Evolutionary conservation across 2,329 filamentous ascomycete genomes (phyloP).

Genomic region (Cryphonectria nitschkei): DNA sequence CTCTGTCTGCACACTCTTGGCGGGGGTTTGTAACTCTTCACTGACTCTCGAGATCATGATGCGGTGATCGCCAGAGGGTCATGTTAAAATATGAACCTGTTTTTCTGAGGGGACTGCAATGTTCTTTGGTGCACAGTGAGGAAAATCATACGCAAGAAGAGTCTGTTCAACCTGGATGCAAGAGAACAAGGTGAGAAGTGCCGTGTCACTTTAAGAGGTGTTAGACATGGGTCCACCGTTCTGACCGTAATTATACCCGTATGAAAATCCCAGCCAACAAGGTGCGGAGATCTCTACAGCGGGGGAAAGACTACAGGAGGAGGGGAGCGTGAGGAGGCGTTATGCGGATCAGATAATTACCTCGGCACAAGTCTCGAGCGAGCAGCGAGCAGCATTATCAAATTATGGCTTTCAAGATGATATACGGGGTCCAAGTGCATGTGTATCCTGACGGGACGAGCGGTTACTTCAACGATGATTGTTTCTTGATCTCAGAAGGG

Average conservation of each 20-base stretch:
- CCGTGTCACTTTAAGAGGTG: neutral
- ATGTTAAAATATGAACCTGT: slow-evolving; percentile 5
- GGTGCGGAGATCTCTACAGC: slow-evolving; percentile 4
- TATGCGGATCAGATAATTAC: neutral
- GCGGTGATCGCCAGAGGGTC: slow-evolving; percentile 24
- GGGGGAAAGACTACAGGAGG: slow-evolving; percentile 1
- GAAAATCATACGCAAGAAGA: neutral
- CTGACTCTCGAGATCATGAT: slow-evolving; percentile 22
- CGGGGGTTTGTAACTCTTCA: neutral
- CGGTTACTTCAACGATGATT: no score
- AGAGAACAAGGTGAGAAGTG: neutral
- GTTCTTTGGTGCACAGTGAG: neutral
- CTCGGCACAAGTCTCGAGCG: neutral
- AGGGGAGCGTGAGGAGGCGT: neutral
- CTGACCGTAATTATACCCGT: neutral
- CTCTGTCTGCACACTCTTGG: neutral
- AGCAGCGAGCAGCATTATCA: neutral
- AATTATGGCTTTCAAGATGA: neutral
- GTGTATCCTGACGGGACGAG: neutral
- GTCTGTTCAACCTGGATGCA: neutral
- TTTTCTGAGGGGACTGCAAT: neutral
- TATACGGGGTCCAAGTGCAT: neutral
- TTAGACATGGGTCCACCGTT: neutral
- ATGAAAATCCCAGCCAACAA: neutral
- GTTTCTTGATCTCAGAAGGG: no score